A percentile compares a stretch with the other conserved stretches of the same genome.
These are phyloP conservation scores for Zea mays DNA, from an alignment of 176 grass and related monocot species.

Conservation along the genomic window Zm-B73-REFERENCE-NAM-5.0 NC_050105.1:2202501-2203000, in stretches of 20 bases:
- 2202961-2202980: no score
- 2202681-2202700: slow-evolving; percentile 87
- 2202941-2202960: no score
- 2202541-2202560: slow-evolving; percentile 7
- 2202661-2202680: slow-evolving; percentile 84
- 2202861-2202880: slow-evolving; percentile 9
- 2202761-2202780: slow-evolving; percentile 1
- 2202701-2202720: slow-evolving; percentile 52
- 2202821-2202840: background rate
- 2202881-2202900: no score
- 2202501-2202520: slow-evolving; percentile 5
- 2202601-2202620: slow-evolving; percentile 48
- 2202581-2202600: slow-evolving; percentile 37
- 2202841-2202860: background rate
- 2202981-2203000: no score
- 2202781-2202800: slow-evolving; percentile 18
- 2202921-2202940: no score
- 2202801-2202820: background rate
- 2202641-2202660: slow-evolving; percentile 98
- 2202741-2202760: background rate
- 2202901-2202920: no score
- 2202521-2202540: slow-evolving; percentile 2
- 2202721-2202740: background rate
- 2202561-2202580: background rate
- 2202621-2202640: slow-evolving; percentile 96